These are phyloP conservation scores for Candida sojae DNA, from an alignment of 1,139 yeast genomes.

Conservation along the genomic window DNA sequence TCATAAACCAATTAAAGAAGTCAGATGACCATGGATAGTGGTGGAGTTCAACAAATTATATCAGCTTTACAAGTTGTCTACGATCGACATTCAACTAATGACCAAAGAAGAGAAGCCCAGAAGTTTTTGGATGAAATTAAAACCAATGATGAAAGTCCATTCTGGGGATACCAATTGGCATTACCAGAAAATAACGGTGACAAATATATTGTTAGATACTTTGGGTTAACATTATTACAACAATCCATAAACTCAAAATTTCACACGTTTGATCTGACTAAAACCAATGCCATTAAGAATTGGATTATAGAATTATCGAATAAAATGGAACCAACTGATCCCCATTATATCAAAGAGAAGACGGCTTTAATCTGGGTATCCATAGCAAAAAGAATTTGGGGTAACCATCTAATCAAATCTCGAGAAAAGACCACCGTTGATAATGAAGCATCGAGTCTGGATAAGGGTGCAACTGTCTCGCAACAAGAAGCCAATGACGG, in stretches of 20 bases:
- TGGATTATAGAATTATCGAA: slow-evolving; percentile 84
- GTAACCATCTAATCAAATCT: slow-evolving; percentile 47
- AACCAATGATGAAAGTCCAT: slow-evolving; percentile 79
- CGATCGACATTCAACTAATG: slow-evolving; percentile 67
- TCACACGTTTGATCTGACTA: slow-evolving; percentile 60
- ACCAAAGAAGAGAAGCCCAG: slow-evolving; percentile 68
- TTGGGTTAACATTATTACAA: slow-evolving; percentile 80
- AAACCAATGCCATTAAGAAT: slow-evolving; percentile 66
- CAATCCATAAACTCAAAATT: slow-evolving; percentile 63
- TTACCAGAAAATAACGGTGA: slow-evolving; percentile 58
- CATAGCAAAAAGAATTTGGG: slow-evolving; percentile 93
- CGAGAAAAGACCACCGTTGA: slow-evolving; percentile 5
- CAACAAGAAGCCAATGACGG: slow-evolving; percentile 59
- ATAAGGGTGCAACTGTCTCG: slow-evolving; percentile 5
- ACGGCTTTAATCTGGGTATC: slow-evolving; percentile 90
- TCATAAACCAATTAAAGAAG: neutral
- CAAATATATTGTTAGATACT: slow-evolving; percentile 80
- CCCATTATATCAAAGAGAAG: slow-evolving; percentile 88
- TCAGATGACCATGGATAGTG: slow-evolving; percentile 55
- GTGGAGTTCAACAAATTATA: slow-evolving; percentile 68
- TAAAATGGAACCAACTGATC: slow-evolving; percentile 64
- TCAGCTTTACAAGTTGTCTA: slow-evolving; percentile 80
- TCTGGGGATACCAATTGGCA: slow-evolving; percentile 90
- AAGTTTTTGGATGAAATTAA: slow-evolving; percentile 75
- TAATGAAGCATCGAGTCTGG: neutral